These are phyloP conservation scores for Clarkia xantiana DNA, from an alignment of 345 rosid species.

Conservation along the genomic window DNA sequence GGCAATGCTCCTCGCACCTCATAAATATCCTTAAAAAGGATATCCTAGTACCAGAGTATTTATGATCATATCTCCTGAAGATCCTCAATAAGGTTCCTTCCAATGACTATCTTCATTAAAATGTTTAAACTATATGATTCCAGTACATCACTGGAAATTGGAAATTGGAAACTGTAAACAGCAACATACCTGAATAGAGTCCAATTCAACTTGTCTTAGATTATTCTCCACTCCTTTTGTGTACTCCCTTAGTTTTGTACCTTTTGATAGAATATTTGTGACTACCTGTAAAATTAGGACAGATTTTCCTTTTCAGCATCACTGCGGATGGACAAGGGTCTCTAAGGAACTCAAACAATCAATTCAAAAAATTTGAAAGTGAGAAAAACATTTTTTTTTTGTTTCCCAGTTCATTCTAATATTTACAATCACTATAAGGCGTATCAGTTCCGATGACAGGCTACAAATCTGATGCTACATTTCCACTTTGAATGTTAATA, in stretches of 20 bases:
- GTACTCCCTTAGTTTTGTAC: constrained; percentile 64
- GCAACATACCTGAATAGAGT: constrained; percentile 65
- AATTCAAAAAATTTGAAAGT: no score
- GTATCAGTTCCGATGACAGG: no score
- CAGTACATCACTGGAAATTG: not conserved
- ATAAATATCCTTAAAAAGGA: no score
- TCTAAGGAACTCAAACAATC: no score
- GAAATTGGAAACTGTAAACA: not conserved
- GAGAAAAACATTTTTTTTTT: not conserved
- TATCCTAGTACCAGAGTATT: no score
- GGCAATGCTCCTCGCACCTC: no score
- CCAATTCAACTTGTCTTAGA: constrained; percentile 79
- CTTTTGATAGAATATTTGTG: constrained; percentile 74
- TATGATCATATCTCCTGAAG: no score
- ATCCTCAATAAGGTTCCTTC: not conserved
- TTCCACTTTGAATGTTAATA: no score
- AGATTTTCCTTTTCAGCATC: not conserved
- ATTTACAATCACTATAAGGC: no score
- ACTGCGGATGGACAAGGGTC: not conserved
- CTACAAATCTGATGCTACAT: no score
- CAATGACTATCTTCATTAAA: not conserved
- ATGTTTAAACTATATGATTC: no score
- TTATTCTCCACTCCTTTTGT: constrained; percentile 95
- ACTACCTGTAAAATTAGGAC: constrained; percentile 44
- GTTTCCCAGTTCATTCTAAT: not conserved